Evolutionary conservation across 2,329 filamentous ascomycete species (phyloP).

Genomic region (Macrophomina phaseolina): DNA sequence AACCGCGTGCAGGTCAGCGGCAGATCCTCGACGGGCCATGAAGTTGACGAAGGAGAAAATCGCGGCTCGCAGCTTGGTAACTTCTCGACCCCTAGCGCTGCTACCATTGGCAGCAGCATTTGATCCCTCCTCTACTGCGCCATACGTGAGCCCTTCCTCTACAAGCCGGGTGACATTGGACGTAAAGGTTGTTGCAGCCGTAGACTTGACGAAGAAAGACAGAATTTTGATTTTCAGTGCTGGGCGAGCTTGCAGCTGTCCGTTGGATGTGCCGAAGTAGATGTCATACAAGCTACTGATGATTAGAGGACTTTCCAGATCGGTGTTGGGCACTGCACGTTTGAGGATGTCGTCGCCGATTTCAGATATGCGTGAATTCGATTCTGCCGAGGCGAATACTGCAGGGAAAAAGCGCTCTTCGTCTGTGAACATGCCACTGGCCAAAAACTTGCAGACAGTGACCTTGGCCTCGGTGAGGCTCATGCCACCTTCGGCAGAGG

Average conservation of each 20-base stretch:
- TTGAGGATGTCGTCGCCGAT: slow-evolving; percentile 91
- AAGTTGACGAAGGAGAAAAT: slow-evolving; percentile 88
- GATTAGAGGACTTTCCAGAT: slow-evolving; percentile 71
- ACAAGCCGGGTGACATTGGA: slow-evolving; percentile 73
- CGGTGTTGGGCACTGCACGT: slow-evolving; percentile 68
- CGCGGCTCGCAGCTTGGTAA: slow-evolving; percentile 78
- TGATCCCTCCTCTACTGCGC: slow-evolving; percentile 33
- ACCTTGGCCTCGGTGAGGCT: slow-evolving; percentile 74
- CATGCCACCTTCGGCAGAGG: slow-evolving; percentile 63
- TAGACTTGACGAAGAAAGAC: slow-evolving; percentile 76
- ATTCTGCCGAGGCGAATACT: slow-evolving; percentile 80
- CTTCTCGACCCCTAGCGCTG: slow-evolving; percentile 65
- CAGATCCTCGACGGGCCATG: slow-evolving; percentile 75
- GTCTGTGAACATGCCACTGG: slow-evolving; percentile 85
- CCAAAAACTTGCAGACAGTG: slow-evolving; percentile 72
- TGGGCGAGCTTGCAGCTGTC: slow-evolving; percentile 55
- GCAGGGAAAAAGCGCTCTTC: slow-evolving; percentile 83
- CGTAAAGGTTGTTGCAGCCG: slow-evolving; percentile 71
- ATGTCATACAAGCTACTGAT: slow-evolving; percentile 72
- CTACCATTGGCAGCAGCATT: slow-evolving; percentile 51
- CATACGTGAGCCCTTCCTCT: slow-evolving; percentile 50
- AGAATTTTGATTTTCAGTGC: slow-evolving; percentile 81
- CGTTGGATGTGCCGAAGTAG: slow-evolving; percentile 62
- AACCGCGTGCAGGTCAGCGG: slow-evolving; percentile 66
- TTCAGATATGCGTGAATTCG: slow-evolving; percentile 80